A percentile compares a stretch with the other conserved stretches of the same genome.
phyloP scores from a whole-genome alignment of 2,329 filamentous ascomycete genomes.

The Aspergillus sp. region DNA sequence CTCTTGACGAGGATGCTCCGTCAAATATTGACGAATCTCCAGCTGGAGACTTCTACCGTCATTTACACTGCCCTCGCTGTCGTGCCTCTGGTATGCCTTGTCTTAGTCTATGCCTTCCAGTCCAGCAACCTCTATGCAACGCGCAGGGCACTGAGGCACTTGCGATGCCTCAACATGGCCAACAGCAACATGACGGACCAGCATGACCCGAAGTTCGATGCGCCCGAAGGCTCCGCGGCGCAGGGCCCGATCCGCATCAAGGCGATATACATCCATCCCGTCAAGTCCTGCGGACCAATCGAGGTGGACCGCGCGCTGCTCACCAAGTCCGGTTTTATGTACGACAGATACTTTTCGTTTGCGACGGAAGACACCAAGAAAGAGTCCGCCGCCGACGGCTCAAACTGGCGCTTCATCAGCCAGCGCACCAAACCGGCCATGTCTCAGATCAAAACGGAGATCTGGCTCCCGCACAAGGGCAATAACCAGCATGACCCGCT shows the following conservation, averaged over 20 bases:
- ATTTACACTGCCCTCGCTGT: not conserved
- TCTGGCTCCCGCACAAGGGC: slow-evolving; percentile 10
- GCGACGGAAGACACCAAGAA: slow-evolving; percentile 6
- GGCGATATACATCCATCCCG: slow-evolving; percentile 12
- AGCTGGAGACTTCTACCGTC: not conserved
- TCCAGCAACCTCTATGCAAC: slow-evolving; percentile 1
- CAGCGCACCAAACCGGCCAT: slow-evolving; percentile 16
- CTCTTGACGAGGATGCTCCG: too few species aligned
- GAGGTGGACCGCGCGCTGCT: slow-evolving; percentile 11
- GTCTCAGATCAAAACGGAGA: slow-evolving; percentile 11
- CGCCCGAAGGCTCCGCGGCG: not conserved
- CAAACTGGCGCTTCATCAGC: slow-evolving; percentile 16
- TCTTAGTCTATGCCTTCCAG: slow-evolving; percentile 1
- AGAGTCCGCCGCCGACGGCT: not conserved
- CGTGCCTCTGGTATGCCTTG: slow-evolving; percentile 1
- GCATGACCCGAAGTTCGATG: slow-evolving; percentile 3
- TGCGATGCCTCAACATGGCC: slow-evolving; percentile 1
- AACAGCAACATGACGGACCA: slow-evolving; percentile 7
- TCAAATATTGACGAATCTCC: too few species aligned
- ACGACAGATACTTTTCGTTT: slow-evolving; percentile 13
- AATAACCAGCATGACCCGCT: slow-evolving; percentile 5
- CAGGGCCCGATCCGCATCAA: slow-evolving; percentile 9
- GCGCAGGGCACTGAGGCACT: slow-evolving; percentile 1
- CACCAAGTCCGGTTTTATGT: slow-evolving; percentile 13
- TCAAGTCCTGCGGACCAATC: slow-evolving; percentile 14